Conservation (phyloP, 164 flowering plant species). For the Platanus orientalis region DNA sequence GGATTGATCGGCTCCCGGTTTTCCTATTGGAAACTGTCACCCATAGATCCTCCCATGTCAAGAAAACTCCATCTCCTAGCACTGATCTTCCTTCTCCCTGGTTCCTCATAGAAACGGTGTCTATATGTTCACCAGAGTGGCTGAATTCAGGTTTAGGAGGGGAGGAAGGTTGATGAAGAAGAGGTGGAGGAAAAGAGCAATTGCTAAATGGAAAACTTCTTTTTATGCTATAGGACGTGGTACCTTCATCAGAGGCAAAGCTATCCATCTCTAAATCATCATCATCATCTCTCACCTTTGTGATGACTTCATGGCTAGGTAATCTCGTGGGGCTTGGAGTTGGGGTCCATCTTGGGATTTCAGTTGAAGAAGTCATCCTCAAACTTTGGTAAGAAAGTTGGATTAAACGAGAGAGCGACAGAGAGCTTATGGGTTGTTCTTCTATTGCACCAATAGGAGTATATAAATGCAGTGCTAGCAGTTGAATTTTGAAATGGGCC, state of each 20-base stretch:
- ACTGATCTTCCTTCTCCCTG: not conserved
- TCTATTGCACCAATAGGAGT: too few relatives aligned
- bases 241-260: not conserved
- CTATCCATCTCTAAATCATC: not conserved
- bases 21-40: conserved; percentile 26
- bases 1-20: conserved; percentile 18
- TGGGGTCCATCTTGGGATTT: conserved; percentile 9
- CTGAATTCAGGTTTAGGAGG: not conserved
- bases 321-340: conserved; percentile 2
- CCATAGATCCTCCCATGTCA: conserved; percentile 44
- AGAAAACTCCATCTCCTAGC: conserved; percentile 15
- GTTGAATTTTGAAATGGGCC: too few relatives aligned
- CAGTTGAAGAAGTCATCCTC: conserved; percentile 2
- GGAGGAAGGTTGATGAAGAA: not conserved
- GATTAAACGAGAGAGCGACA: too few relatives aligned
- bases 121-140: too few relatives aligned
- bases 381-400: too few relatives aligned
- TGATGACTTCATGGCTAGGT: not conserved
- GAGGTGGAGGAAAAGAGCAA: not conserved
- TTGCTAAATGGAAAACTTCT: conserved; percentile 5
- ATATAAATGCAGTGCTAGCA: too few relatives aligned
- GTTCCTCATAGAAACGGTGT: too few relatives aligned
- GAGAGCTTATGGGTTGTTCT: too few relatives aligned
- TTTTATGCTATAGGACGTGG: not conserved
- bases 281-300: not conserved